Evolutionary conservation across 805 yeast genomes (phyloP), one percentile per base, ranked within the genome.

Genomic region (Yamadazyma tumulicola): DNA sequence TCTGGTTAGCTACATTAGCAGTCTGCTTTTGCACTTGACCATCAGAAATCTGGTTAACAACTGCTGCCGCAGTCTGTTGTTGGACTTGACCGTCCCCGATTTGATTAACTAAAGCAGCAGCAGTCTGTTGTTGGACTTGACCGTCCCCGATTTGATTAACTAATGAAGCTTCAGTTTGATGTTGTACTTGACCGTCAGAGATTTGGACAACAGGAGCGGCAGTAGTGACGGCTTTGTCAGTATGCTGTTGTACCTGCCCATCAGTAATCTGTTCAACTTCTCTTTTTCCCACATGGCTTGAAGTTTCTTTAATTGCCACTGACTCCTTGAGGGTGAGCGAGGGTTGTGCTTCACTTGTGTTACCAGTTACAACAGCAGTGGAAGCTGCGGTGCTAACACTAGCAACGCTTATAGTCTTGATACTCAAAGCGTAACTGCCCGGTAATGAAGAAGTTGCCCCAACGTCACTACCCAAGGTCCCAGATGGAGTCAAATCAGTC

Each of bases 121-220:
- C 14, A 8, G n/a, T 13, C 57, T 84, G 47, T 78, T 76, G 61
- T 78, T 76, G 61, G 77, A 82, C 42, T 77, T 63, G 34, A 28
- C 65, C 65, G 38, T 59, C 69, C 26, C 52, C 33, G 31, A 44
- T 44, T 29, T 41, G 39, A 19, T 33, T 35, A 10, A 30, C 35
- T 20, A 38, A 35, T 6, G 33, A 18, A 10, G 43, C 30, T 16
- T 32, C 18, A 22, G 35, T 31, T 24, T 34, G 48, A 15, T 46
- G 29, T 43, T 60, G 67, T 37, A 58, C 47, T 45, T 62, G 68
- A 26, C 68, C 69, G 32, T 62, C 64, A 17, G 43, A 32, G 25
- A 55, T 50, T 46, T 61, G 66, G 39, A 47, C 48, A 14, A 54
- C 50, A 23, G 51, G 59, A 14, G 27, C 20, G 15, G 52, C 39